Evolutionary conservation across 441 rosid genomes (phyloP), one percentile per base, ranked within the genome.

Genomic region (Flueggea neowawraea): DNA sequence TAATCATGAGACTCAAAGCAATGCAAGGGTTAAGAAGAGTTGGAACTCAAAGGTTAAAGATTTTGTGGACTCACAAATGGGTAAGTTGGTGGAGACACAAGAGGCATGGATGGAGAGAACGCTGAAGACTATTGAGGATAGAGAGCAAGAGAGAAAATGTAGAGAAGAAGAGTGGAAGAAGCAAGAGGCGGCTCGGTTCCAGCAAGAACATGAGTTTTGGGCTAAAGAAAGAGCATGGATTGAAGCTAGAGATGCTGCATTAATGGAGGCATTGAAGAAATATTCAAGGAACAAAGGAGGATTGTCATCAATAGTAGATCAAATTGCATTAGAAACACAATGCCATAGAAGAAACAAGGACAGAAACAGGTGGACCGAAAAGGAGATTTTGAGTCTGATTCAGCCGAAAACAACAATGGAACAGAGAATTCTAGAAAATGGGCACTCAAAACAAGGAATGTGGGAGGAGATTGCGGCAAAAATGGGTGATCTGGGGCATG

Each of bases 51-150:
- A 82, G 70, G 83, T 85, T 41, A 77, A 73, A 64, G 79, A 73
- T 4, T 78, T 80, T 13, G 78, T 85, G 51, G 84, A 73, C 51
- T 64, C 65, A 12, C 62, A 77, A 51, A 75, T 82, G 84, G 69
- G 66, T 67, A 81, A 71, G 71, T 12, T 84, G 63, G 47, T 73
- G 54, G 84, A 76, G 53, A 74, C 66, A 11, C 90, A 84, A 66
- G 90, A 84, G 68, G 78, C 63, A 0, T 80, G 84, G 87, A 82
- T 82, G 85, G 85, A 76, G 78, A 84, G 64, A 62, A 85, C 77
- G 80, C 3, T 79, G 84, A 80, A 71, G 52, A 69, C 66, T 9
- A 68, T 85, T 49, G 86, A 80, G 66, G 82, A 71, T 33, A 82
- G 68, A 70, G 90, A 85, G 77, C 62, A 73, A 64, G 84, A 78